These are phyloP conservation scores for Talaromyces atroroseus DNA, from an alignment of 2,329 filamentous ascomycete species.

Conservation along the genomic window DNA sequence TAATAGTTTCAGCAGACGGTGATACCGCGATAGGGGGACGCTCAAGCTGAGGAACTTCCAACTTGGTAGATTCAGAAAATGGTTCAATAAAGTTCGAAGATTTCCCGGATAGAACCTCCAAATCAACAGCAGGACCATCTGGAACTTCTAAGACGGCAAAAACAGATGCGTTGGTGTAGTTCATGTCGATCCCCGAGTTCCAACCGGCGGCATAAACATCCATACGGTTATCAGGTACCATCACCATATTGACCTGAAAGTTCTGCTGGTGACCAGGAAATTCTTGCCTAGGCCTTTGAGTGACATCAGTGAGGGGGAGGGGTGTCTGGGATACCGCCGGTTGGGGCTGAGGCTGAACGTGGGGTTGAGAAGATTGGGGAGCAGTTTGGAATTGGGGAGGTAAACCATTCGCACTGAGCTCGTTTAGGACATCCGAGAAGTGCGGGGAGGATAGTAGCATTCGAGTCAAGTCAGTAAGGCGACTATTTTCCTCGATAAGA, in stretches of 20 bases:
- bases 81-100: constrained; percentile 49
- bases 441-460: constrained; percentile 75
- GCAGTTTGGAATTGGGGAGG: constrained; percentile 30
- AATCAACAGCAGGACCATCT: constrained; percentile 57
- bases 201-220: constrained; percentile 47
- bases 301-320: constrained; percentile 56
- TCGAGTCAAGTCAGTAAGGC: constrained; percentile 69
- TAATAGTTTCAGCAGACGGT: constrained; percentile 12
- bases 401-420: constrained; percentile 58
- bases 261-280: constrained; percentile 56
- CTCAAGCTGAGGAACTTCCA: constrained; percentile 46
- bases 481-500: constrained; percentile 78
- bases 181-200: constrained; percentile 44
- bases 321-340: constrained; percentile 35
- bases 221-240: constrained; percentile 75
- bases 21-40: constrained; percentile 22
- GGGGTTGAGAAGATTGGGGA: constrained; percentile 30
- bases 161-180: constrained; percentile 37
- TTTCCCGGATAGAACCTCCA: constrained; percentile 66
- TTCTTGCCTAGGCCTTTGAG: constrained; percentile 51
- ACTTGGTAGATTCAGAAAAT: constrained; percentile 36
- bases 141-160: constrained; percentile 70
- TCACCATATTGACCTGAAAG: constrained; percentile 65
- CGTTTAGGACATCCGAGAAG: constrained; percentile 74
- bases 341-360: constrained; percentile 40